Percentiles rank a stretch among this genome's conserved stretches.
Conservation (phyloP, 148 eudicot species). For the Camellia lanceoleosa region DNA sequence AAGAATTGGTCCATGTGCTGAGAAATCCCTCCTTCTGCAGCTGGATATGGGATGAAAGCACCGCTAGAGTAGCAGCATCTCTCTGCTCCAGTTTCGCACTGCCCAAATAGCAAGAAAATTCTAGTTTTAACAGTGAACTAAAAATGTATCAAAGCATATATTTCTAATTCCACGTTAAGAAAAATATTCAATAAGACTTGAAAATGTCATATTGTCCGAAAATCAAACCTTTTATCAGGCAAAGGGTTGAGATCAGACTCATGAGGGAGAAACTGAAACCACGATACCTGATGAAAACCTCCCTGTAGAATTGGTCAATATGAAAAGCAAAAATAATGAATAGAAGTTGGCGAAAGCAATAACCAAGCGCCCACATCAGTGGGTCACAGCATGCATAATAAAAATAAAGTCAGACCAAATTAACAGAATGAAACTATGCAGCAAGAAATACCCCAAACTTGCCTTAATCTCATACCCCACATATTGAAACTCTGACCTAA, state of each 20-base stretch:
- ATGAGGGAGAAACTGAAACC: conserved; percentile 87
- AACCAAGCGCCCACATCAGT: background rate
- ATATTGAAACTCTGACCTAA: background rate
- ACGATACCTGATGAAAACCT: conserved; percentile 79
- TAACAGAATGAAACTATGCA: background rate
- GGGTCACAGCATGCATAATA: background rate
- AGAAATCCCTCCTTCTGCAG: conserved; percentile 88
- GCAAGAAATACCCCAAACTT: background rate
- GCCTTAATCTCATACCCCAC: background rate
- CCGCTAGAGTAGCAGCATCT: conserved; percentile 59
- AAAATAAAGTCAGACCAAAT: background rate
- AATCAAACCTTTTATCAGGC: conserved; percentile 64
- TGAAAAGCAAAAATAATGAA: conserved; percentile 1
- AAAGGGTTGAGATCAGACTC: conserved; percentile 55
- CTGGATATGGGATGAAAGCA: conserved; percentile 78
- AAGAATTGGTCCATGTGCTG: conserved; percentile 87
- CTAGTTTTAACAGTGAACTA: conserved; percentile 13
- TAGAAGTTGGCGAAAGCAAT: background rate
- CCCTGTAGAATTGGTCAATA: conserved; percentile 50
- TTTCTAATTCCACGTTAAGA: background rate
- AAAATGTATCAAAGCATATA: background rate
- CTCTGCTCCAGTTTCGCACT: conserved; percentile 56
- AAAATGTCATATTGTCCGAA: background rate
- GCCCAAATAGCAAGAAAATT: conserved; percentile 19
- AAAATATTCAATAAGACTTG: background rate